Evolutionary conservation across 306 rosid species (phyloP), one percentile per base, ranked within the genome.

Genomic region (Dicorynia guianensis): DNA sequence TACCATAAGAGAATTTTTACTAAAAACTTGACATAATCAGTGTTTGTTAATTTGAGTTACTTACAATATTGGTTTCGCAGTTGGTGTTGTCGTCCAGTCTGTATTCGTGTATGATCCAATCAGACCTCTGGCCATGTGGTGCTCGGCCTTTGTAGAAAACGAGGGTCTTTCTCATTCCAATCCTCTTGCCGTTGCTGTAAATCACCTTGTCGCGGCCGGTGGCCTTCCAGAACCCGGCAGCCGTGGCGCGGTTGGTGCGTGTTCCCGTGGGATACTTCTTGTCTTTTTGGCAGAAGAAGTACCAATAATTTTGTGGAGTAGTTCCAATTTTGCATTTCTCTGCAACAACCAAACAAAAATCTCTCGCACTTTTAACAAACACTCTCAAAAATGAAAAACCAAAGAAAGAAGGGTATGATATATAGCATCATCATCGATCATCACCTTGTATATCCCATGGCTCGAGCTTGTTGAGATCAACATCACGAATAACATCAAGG

Each of bases 371-470:
- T 25, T 25, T 25, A 25, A 25, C 1, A 25, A 25, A 25, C 30
- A 2, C 30, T 25, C 30, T 25, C 30, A 25, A 25, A 25, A 25
- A 25, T 25, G 30, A 25, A 25, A 25, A 25, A 25, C 30, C 30
- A 25, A 25, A 25, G 30, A 25, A 25, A 25, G 30, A 25, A 25
- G 30, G 2, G 30, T 25, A 25, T 25, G 30, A 25, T 25, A 25
- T 25, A 25, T 25, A 25, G 30, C 30, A 25, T 25, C 30, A 18
- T 13, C 35, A 4, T 63, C 6, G 19, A 12, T 10, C 7, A 7
- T 33, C 39, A 95, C 98, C 98, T 95, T 90, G 98, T 7, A 95
- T 92, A 58, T 95, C 99, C 99, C 99, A 95, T 0, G 99, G 99
- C 75, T 95, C 99, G 33, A 92, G 97, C 85, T 95, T 95, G 81